Base-by-base conservation (phyloP, 164 flowering plant genomes). In the Liriodendron chinense region DNA sequence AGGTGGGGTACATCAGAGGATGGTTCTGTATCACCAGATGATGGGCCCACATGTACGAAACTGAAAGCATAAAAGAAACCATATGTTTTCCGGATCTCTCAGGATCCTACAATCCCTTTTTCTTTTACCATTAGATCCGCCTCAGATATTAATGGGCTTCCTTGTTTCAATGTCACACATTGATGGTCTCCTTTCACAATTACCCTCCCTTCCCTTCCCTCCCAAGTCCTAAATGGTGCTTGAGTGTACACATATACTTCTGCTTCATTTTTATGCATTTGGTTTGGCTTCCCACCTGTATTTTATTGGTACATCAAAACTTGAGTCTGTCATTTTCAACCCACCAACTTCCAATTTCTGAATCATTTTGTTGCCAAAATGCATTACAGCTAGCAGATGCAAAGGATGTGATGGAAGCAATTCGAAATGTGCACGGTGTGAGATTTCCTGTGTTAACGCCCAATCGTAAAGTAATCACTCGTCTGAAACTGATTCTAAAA, bases 371-470 rank as follows among this genome's bases (percentile, higher is more conserved):
- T 22, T 67, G 59, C 66, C 26, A 23, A 47, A 72, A 48, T 65
- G 61, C 49, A 34, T 71, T 78, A 71, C 79, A 96, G 99, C 82
- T 96, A 70, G 95, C 98, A 74, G 99, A 96, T 87, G 98, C 98
- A 62, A 92, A 85, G 79, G 94, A 91, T 83, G 98, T 96, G 68
- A 89, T 96, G 92, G 82, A 81, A 74, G 97, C 87, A 47, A 80
- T 96, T 43, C 80, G 77, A 72, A 70, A 82, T 71, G 23, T 92
- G 50, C 89, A 85, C 65, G 97, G 88, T 72, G 89, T 86, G 67
- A 87, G 89, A 74, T 83, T 96, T 70, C 98, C 98, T 68, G 98
- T 94, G 71, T 75, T 96, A 68, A 90, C 94, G 14, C 98, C 99
- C 49, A 96, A 96, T 85, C 70, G 94, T 12, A 96, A 92, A 80